These are phyloP conservation scores for Suillus sp. DNA, from an alignment of 768 basidiomycete genomes.

Conservation along the genomic window DNA sequence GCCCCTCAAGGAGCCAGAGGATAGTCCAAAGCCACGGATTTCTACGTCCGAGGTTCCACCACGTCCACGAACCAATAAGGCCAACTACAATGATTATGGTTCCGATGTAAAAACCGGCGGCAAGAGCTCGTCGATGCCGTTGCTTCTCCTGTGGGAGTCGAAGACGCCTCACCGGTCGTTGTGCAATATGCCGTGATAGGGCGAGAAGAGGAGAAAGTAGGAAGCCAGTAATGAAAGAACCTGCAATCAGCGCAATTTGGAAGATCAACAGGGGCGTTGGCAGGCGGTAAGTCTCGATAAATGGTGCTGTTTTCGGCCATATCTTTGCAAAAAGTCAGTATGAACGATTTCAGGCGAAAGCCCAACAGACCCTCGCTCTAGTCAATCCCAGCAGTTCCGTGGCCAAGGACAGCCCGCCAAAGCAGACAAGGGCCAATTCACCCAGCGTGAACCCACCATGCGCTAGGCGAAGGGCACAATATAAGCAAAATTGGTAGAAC, in stretches of 20 bases:
- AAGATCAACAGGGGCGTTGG: constrained; percentile 91
- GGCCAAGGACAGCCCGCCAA: constrained; percentile 83
- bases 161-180: constrained; percentile 79
- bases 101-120: constrained; percentile 81
- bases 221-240: constrained; percentile 91
- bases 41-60: constrained; percentile 77
- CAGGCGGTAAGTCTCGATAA: constrained; percentile 88
- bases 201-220: constrained; percentile 92
- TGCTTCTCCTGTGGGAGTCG: constrained; percentile 82
- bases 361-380: constrained; percentile 60
- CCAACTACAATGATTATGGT: constrained; percentile 76
- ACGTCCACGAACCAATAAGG: constrained; percentile 89
- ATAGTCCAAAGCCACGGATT: constrained; percentile 89
- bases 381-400: constrained; percentile 89
- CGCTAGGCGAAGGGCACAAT: constrained; percentile 85
- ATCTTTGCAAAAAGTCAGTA: constrained; percentile 48
- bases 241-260: constrained; percentile 91
- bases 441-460: constrained; percentile 96
- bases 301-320: constrained; percentile 76
- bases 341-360: neutral
- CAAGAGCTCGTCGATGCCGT: constrained; percentile 79
- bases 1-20: constrained; percentile 76
- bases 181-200: constrained; percentile 89
- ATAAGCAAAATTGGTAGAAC: constrained; percentile 92
- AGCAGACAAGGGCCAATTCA: constrained; percentile 86